phyloP scores from a whole-genome alignment of 1,284 basidiomycete species.

The Termitomyces sp. region DNA sequence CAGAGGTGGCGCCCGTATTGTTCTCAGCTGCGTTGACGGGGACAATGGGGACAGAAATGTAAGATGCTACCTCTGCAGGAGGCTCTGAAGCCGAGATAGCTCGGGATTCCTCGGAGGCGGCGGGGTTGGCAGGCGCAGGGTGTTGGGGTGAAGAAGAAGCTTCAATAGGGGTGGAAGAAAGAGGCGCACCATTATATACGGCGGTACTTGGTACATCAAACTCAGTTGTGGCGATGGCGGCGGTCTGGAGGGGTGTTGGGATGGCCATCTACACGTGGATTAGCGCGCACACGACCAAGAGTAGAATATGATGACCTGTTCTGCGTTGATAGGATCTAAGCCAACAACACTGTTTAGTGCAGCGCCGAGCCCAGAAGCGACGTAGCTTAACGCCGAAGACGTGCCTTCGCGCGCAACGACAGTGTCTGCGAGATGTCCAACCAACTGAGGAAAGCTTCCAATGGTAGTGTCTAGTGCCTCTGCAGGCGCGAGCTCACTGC shows the following conservation, averaged over 20 bases:
- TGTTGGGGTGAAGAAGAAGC: not conserved
- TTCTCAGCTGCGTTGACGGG: not conserved
- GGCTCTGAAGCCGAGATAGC: not conserved
- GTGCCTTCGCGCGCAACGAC: slow-evolving; percentile 36
- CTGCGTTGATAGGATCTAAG: slow-evolving; percentile 35
- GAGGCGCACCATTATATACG: not conserved
- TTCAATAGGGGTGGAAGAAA: not conserved
- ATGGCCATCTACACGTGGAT: slow-evolving; percentile 26
- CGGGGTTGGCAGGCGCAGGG: not conserved
- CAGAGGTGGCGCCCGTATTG: not conserved
- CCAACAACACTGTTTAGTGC: slow-evolving; percentile 33
- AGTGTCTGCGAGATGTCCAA: slow-evolving; percentile 33
- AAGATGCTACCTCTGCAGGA: not conserved
- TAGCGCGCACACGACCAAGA: not conserved
- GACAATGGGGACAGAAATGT: not conserved
- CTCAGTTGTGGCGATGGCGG: slow-evolving; percentile 1
- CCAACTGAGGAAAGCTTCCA: slow-evolving; percentile 24
- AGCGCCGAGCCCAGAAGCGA: slow-evolving; percentile 35
- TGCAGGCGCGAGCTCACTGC: slow-evolving; percentile 2
- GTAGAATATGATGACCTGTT: slow-evolving; percentile 26
- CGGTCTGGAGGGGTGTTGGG: slow-evolving; percentile 25
- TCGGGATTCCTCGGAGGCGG: not conserved
- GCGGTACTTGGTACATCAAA: slow-evolving; percentile 4
- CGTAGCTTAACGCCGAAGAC: slow-evolving; percentile 31
- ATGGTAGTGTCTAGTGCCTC: slow-evolving; percentile 2